Evolutionary conservation across 441 rosid species (phyloP).

Genomic region (Corymbia calophylla): DNA sequence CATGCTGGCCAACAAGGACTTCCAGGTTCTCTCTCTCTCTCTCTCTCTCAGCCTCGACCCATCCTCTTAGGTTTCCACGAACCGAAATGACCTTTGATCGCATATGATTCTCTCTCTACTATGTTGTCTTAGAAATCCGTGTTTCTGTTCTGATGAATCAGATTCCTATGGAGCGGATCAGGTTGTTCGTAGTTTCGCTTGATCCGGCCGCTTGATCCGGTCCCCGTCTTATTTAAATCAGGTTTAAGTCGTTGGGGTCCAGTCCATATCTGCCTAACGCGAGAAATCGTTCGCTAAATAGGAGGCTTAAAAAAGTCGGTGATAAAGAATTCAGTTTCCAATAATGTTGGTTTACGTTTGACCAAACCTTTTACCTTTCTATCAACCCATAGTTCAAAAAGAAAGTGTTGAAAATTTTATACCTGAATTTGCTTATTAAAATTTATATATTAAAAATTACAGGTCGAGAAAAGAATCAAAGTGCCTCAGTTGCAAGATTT

Average conservation of each 20-base stretch:
- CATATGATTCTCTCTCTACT: neutral
- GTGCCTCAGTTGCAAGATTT: neutral
- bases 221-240: neutral
- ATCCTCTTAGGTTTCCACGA: neutral
- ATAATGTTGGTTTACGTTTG: neutral
- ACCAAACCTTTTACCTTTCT: neutral
- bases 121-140: neutral
- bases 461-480: neutral
- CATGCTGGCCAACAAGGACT: conserved; percentile 47
- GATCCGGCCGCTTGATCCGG: neutral
- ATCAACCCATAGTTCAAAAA: neutral
- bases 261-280: neutral
- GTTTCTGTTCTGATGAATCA: neutral
- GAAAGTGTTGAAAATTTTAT: neutral
- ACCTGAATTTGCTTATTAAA: no score
- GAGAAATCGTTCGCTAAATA: neutral
- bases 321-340: neutral
- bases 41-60: neutral
- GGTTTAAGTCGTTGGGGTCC: neutral
- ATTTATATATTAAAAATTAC: no score
- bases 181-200: neutral
- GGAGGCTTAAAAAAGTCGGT: neutral
- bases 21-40: conserved; percentile 19
- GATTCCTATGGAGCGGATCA: neutral
- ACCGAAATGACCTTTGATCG: no score